phyloP scores from a whole-genome alignment of 2,329 filamentous ascomycete genomes.

The Hypoxylon sp. region DNA sequence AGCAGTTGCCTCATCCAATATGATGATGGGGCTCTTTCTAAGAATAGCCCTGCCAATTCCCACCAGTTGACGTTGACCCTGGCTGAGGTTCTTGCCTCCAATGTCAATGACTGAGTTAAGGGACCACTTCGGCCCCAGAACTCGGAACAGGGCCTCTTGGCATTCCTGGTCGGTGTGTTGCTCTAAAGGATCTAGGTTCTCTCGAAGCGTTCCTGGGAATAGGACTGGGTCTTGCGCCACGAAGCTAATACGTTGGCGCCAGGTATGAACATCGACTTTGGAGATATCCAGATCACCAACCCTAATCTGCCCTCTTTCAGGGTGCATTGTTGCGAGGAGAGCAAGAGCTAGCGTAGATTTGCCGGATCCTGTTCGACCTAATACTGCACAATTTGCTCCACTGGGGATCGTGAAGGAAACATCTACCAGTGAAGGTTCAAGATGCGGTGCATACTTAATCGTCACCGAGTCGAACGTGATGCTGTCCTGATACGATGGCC shows the following conservation, averaged over 20 bases:
- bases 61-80: conserved; percentile 73
- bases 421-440: conserved; percentile 78
- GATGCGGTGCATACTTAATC: conserved; percentile 81
- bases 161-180: conserved; percentile 68
- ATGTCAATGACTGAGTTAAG: conserved; percentile 67
- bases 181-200: conserved; percentile 77
- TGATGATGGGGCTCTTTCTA: conserved; percentile 70
- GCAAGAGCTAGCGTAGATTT: conserved; percentile 82
- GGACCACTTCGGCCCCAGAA: conserved; percentile 65
- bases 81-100: conserved; percentile 72
- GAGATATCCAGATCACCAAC: conserved; percentile 69
- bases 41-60: conserved; percentile 71
- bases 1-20: conserved; percentile 75
- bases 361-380: conserved; percentile 87
- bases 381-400: conserved; percentile 73
- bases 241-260: conserved; percentile 71
- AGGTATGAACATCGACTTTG: conserved; percentile 65
- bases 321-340: conserved; percentile 68
- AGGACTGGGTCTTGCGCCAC: conserved; percentile 75
- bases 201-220: conserved; percentile 69
- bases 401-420: conserved; percentile 80
- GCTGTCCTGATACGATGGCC: conserved; percentile 79
- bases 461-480: conserved; percentile 83
- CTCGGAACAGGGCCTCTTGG: conserved; percentile 67
- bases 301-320: conserved; percentile 63